Evolutionary conservation across 1,139 yeast species (phyloP).

Genomic region (Yamadazyma dushanensis): DNA sequence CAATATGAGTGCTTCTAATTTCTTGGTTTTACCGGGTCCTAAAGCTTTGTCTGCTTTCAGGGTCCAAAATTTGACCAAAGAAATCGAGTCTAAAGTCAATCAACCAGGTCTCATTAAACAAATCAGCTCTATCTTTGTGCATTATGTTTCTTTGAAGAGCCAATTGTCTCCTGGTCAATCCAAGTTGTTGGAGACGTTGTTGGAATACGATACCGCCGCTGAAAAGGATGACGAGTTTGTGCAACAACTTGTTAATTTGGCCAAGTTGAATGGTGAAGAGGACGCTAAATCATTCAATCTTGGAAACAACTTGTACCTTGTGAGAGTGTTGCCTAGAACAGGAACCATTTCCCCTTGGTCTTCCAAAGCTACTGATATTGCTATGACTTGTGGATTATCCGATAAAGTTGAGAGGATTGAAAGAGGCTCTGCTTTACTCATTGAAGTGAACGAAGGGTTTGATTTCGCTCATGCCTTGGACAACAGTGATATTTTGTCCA

Average conservation of each 20-base stretch:
- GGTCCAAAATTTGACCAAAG: slow-evolving; percentile 68
- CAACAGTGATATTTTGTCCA: slow-evolving; percentile 51
- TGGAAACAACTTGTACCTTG: slow-evolving; percentile 56
- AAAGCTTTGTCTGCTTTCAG: slow-evolving; percentile 87
- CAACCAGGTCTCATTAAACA: slow-evolving; percentile 61
- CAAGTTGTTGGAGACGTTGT: slow-evolving; percentile 57
- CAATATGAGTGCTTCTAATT: slow-evolving; percentile 15
- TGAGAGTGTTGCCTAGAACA: slow-evolving; percentile 84
- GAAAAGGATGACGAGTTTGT: slow-evolving; percentile 47
- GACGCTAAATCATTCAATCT: slow-evolving; percentile 21
- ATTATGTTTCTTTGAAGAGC: slow-evolving; percentile 66
- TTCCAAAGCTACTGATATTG: slow-evolving; percentile 95
- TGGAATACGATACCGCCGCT: slow-evolving; percentile 73
- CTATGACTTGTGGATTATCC: slow-evolving; percentile 82
- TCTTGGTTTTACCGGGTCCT: slow-evolving; percentile 81
- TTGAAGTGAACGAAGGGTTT: slow-evolving; percentile 68
- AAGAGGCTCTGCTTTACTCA: slow-evolving; percentile 77
- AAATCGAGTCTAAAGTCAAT: slow-evolving; percentile 68
- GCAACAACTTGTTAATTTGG: slow-evolving; percentile 39
- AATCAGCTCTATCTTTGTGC: slow-evolving; percentile 75
- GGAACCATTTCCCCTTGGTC: slow-evolving; percentile 99
- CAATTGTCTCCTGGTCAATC: slow-evolving; percentile 36
- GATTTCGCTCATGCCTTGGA: slow-evolving; percentile 36
- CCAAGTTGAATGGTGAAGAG: slow-evolving; percentile 34
- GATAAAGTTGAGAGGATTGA: slow-evolving; percentile 78